A percentile compares a stretch with the other conserved stretches of the same genome.
Conservation (phyloP, 371 early-diverging fungal species). For the Apophysomyces sp. region DNA sequence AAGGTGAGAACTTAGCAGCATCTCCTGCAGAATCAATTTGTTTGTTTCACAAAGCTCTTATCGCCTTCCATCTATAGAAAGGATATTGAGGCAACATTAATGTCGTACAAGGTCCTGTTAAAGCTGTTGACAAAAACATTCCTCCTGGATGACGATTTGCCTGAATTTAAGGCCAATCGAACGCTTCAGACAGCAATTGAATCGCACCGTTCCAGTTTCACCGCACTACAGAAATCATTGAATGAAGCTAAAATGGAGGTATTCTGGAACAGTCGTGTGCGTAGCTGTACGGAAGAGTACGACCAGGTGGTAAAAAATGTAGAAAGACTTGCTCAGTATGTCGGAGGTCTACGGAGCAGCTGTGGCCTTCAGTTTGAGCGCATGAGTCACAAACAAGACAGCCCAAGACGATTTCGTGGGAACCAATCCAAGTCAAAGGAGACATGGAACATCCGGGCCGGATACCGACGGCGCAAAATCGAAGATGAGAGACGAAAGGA, state of each 20-base stretch:
- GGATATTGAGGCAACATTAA: conserved; percentile 55
- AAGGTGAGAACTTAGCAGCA: too few relatives aligned
- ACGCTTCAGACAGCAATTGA: conserved; percentile 56
- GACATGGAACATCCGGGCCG: conserved; percentile 44
- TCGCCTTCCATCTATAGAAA: conserved; percentile 24
- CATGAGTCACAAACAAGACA: conserved; percentile 23
- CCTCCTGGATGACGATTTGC: conserved; percentile 60
- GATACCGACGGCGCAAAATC: conserved; percentile 38
- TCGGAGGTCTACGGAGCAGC: conserved; percentile 66
- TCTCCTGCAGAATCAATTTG: too few relatives aligned
- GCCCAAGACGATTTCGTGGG: background rate
- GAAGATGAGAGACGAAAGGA: conserved; percentile 44
- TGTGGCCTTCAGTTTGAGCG: conserved; percentile 68
- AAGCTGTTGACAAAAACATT: conserved; percentile 68
- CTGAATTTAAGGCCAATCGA: conserved; percentile 52
- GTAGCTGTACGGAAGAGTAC: conserved; percentile 36
- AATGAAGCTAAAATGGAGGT: conserved; percentile 64
- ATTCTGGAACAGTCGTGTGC: conserved; percentile 51
- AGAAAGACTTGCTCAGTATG: conserved; percentile 65
- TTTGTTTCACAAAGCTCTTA: too few relatives aligned
- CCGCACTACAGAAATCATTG: conserved; percentile 59
- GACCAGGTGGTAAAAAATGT: conserved; percentile 49
- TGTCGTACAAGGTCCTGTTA: conserved; percentile 53
- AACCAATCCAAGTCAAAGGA: background rate
- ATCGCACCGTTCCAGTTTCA: conserved; percentile 65